Evolutionary conservation across 2,329 filamentous ascomycete species (phyloP).

Genomic region (Phialemoniopsis sp.): DNA sequence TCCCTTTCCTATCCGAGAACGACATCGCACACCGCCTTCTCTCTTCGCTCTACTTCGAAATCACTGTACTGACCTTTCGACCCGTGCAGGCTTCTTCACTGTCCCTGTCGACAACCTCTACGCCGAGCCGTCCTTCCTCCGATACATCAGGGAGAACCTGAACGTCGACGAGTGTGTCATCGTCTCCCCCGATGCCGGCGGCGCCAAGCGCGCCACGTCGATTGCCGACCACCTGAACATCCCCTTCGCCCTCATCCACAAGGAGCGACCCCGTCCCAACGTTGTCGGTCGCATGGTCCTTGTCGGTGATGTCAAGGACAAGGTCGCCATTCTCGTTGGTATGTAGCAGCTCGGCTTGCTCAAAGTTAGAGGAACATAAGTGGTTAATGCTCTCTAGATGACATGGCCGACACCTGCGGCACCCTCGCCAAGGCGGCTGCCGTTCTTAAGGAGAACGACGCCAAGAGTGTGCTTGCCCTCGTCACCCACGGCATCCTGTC

Average conservation of each 20-base stretch:
- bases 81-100: slow-evolving; percentile 76
- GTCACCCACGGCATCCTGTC: slow-evolving; percentile 92
- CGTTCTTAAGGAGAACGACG: slow-evolving; percentile 82
- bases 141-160: slow-evolving; percentile 88
- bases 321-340: slow-evolving; percentile 83
- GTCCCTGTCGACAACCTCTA: slow-evolving; percentile 75
- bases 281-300: slow-evolving; percentile 88
- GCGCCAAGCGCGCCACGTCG: slow-evolving; percentile 88
- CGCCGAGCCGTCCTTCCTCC: slow-evolving; percentile 85
- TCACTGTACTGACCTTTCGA: too few relatives aligned
- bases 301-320: slow-evolving; percentile 89
- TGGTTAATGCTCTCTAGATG: slow-evolving; percentile 50
- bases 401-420: slow-evolving; percentile 91
- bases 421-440: slow-evolving; percentile 75
- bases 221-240: slow-evolving; percentile 90
- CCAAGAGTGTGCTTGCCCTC: slow-evolving; percentile 85
- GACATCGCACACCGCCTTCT: too few relatives aligned
- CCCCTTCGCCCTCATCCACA: slow-evolving; percentile 92
- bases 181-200: slow-evolving; percentile 90
- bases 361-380: not conserved
- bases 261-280: slow-evolving; percentile 80
- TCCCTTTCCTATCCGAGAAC: too few relatives aligned
- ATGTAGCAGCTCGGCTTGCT: not conserved
- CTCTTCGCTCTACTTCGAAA: too few relatives aligned
- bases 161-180: slow-evolving; percentile 82